Base-by-base conservation (phyloP, 768 basidiomycete genomes). In the Zangia roseola region DNA sequence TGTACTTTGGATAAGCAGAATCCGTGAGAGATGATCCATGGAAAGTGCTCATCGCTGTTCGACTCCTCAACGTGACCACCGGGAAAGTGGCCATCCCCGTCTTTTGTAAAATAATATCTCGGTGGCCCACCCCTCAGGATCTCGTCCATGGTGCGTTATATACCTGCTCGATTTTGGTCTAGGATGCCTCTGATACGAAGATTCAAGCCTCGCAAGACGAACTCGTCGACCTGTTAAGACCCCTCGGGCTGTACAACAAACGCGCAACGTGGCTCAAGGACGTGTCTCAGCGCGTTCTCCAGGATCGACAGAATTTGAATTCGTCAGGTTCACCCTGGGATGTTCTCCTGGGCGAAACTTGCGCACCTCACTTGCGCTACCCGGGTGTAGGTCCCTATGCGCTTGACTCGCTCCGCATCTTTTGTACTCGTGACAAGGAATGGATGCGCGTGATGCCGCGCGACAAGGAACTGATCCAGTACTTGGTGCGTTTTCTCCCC, bases 381-480 rank as follows among this genome's bases (percentile, higher is more conserved):
- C 81, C 84, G 0, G 86, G 86, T 0, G 72, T 82, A 1, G 87
- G 88, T 0, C 69, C 72, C 4, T 91, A 90, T 51, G 88, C 88
- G 1, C 73, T 86, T 1, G 88, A 90, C 61, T 88, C 84, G 5
- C 86, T 87, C 57, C 76, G 85, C 34, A 87, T 90, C 17, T 90
- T 86, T 63, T 86, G 79, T 50, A 49, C 31, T 6, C 56, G 48
- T 23, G 45, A 53, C 62, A 41, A 46, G 64, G 52, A 61, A 47
- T 89, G 87, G 88, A 79, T 80, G 57, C 46, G 56, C 0, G 85
- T 88, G 13, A 68, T 74, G 57, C 86, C 88, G 0, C 61, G 53
- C 24, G 87, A 91, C 60, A 90, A 90, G 65, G 83, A 87, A 49
- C 71, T 91, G 21, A 66, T 82, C 31, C 75, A 76, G 43, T 88